A percentile compares a stretch with the other conserved stretches of the same genome.
These are phyloP conservation scores for Elsinoe necatrix DNA, from an alignment of 2,329 filamentous ascomycete species.

Conservation along the genomic window DNA sequence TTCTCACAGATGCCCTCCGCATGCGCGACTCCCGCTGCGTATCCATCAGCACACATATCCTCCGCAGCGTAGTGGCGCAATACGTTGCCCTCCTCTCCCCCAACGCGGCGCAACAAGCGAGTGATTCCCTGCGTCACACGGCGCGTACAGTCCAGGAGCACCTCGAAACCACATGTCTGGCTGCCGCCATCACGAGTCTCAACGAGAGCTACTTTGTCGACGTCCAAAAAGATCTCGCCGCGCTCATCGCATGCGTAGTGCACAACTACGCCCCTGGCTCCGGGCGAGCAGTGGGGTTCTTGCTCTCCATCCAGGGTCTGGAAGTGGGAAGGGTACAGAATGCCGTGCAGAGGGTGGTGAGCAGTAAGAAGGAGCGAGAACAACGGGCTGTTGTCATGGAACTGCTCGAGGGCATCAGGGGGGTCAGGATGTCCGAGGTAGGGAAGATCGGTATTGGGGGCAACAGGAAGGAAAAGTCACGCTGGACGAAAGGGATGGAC, in stretches of 20 bases:
- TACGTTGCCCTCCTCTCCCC: conserved; percentile 31
- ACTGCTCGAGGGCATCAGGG: conserved; percentile 75
- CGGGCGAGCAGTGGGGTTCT: conserved; percentile 61
- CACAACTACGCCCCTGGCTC: conserved; percentile 64
- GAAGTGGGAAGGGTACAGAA: conserved; percentile 56
- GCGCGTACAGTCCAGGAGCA: conserved; percentile 64
- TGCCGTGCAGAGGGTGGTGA: conserved; percentile 33
- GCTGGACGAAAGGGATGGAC: conserved; percentile 37
- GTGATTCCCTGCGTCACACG: conserved; percentile 47
- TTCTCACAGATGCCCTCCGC: conserved; percentile 81
- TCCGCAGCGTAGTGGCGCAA: conserved; percentile 61
- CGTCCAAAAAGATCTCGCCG: conserved; percentile 82
- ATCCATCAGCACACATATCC: conserved; percentile 74
- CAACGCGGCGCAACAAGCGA: conserved; percentile 27
- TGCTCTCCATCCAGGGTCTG: conserved; percentile 75
- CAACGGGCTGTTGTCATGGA: conserved; percentile 78
- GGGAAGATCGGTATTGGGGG: conserved; percentile 58
- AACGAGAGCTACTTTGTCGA: conserved; percentile 97
- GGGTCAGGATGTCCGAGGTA: conserved; percentile 86
- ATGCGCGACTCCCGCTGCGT: conserved; percentile 88
- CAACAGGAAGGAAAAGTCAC: conserved; percentile 33
- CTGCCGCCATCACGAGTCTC: conserved; percentile 80
- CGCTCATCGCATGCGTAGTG: conserved; percentile 78
- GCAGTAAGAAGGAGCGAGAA: conserved; percentile 51
- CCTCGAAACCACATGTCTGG: conserved; percentile 78